A percentile compares a stretch with the other conserved stretches of the same genome.
These are phyloP conservation scores for Cytospora chrysosperma DNA, from an alignment of 2,329 filamentous ascomycete species.

Conservation along the genomic window DNA sequence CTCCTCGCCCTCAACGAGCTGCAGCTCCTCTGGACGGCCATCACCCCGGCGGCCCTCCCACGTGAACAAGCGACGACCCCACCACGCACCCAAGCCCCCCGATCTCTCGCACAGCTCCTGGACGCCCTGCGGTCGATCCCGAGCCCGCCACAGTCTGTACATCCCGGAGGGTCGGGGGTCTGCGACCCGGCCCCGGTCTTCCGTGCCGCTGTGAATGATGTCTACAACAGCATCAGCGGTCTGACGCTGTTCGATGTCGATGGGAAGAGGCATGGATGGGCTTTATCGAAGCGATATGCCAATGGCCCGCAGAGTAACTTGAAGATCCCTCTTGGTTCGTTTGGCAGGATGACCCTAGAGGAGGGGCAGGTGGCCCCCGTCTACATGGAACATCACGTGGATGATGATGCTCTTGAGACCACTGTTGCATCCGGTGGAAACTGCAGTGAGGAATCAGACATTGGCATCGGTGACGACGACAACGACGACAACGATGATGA, in stretches of 20 bases:
- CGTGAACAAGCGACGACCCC: background rate
- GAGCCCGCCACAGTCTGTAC: slow-evolving; percentile 42
- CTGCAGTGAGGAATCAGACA: slow-evolving; percentile 22
- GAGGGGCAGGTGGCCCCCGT: background rate
- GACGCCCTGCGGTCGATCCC: slow-evolving; percentile 44
- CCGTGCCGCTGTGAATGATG: slow-evolving; percentile 46
- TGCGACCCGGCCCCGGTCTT: slow-evolving; percentile 52
- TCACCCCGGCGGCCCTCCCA: slow-evolving; percentile 33
- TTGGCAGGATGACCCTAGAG: slow-evolving; percentile 1
- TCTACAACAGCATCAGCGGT: slow-evolving; percentile 51
- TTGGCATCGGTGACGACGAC: slow-evolving; percentile 29
- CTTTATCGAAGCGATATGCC: slow-evolving; percentile 41
- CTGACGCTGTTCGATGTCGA: slow-evolving; percentile 50
- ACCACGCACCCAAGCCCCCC: slow-evolving; percentile 28
- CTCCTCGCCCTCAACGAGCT: slow-evolving; percentile 52
- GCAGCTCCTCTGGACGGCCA: slow-evolving; percentile 42
- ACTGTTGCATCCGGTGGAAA: background rate
- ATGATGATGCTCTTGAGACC: background rate
- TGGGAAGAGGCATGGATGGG: slow-evolving; percentile 50
- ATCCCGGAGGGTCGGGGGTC: slow-evolving; percentile 38
- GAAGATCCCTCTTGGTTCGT: slow-evolving; percentile 13
- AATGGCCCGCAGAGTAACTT: slow-evolving; percentile 37
- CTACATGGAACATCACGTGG: slow-evolving; percentile 35
- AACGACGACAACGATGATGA: background rate
- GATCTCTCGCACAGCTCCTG: slow-evolving; percentile 47